A percentile compares a stretch with the other conserved stretches of the same genome.
Evolutionary conservation across 768 basidiomycete species (phyloP).

Genomic region (Pisolithus sp.): DNA sequence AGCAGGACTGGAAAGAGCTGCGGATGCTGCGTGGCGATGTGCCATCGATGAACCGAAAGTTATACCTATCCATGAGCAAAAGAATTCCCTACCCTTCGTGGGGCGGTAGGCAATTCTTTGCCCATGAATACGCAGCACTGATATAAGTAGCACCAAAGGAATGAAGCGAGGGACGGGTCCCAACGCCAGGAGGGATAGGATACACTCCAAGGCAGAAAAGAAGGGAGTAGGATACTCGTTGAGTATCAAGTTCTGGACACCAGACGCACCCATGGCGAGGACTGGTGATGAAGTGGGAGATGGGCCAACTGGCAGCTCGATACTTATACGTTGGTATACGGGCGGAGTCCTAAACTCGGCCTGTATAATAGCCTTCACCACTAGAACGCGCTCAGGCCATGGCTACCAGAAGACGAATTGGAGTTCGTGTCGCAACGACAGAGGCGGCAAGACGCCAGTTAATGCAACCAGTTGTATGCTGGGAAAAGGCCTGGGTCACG

Average conservation of each 20-base stretch:
- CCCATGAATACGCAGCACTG: conserved; percentile 24
- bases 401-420: conserved; percentile 71
- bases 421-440: conserved; percentile 68
- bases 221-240: conserved; percentile 16
- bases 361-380: too few relatives aligned
- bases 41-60: conserved; percentile 37
- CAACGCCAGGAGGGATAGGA: conserved; percentile 21
- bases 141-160: conserved; percentile 26
- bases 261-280: neutral
- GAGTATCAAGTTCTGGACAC: conserved; percentile 21
- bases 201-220: conserved; percentile 19
- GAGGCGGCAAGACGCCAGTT: conserved; percentile 77
- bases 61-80: conserved; percentile 32
- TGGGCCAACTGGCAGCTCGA: too few relatives aligned
- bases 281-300: neutral
- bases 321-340: too few relatives aligned
- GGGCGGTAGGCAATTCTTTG: conserved; percentile 25
- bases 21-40: conserved; percentile 37
- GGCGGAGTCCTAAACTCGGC: too few relatives aligned
- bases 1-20: conserved; percentile 50
- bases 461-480: conserved; percentile 86
- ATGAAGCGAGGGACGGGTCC: conserved; percentile 27
- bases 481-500: conserved; percentile 72
- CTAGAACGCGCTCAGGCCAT: conserved; percentile 28
- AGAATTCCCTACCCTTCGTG: conserved; percentile 22